These are phyloP conservation scores for Lithohypha guttulata DNA, from an alignment of 2,329 filamentous ascomycete species.

Conservation along the genomic window DNA sequence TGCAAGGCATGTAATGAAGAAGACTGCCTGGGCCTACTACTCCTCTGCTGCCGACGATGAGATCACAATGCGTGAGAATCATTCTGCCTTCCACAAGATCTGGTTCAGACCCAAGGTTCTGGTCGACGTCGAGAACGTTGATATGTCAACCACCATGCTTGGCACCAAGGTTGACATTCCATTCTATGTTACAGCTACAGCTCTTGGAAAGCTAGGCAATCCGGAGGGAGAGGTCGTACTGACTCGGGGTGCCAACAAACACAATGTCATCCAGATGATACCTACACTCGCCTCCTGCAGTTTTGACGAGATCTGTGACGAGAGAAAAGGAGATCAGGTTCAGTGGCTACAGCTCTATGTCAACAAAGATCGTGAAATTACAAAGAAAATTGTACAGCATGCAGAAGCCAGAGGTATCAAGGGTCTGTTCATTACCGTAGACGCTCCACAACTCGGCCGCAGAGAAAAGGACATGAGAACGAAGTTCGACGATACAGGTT, in stretches of 20 bases:
- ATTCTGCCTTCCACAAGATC: slow-evolving; percentile 90
- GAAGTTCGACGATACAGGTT: slow-evolving; percentile 77
- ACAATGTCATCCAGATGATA: slow-evolving; percentile 96
- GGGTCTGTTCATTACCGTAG: slow-evolving; percentile 95
- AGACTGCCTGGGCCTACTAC: slow-evolving; percentile 94
- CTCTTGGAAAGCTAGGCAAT: slow-evolving; percentile 86
- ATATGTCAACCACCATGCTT: slow-evolving; percentile 87
- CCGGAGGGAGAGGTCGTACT: slow-evolving; percentile 83
- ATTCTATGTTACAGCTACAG: slow-evolving; percentile 94
- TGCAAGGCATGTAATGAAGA: slow-evolving; percentile 85
- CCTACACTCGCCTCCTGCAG: slow-evolving; percentile 93
- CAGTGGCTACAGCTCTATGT: slow-evolving; percentile 98
- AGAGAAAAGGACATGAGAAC: slow-evolving; percentile 96
- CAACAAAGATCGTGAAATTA: slow-evolving; percentile 89
- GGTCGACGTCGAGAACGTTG: slow-evolving; percentile 77
- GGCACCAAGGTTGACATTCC: slow-evolving; percentile 74
- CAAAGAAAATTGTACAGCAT: slow-evolving; percentile 78
- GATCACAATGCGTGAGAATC: slow-evolving; percentile 93
- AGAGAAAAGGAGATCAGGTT: slow-evolving; percentile 63
- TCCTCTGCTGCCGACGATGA: slow-evolving; percentile 85
- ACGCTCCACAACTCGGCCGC: slow-evolving; percentile 87
- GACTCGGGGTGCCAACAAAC: slow-evolving; percentile 70
- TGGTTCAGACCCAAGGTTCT: slow-evolving; percentile 89
- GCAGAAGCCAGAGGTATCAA: slow-evolving; percentile 87
- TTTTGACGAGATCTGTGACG: slow-evolving; percentile 94